phyloP scores from a whole-genome alignment of 306 rosid species.

The Cucumis cinereus region DNA sequence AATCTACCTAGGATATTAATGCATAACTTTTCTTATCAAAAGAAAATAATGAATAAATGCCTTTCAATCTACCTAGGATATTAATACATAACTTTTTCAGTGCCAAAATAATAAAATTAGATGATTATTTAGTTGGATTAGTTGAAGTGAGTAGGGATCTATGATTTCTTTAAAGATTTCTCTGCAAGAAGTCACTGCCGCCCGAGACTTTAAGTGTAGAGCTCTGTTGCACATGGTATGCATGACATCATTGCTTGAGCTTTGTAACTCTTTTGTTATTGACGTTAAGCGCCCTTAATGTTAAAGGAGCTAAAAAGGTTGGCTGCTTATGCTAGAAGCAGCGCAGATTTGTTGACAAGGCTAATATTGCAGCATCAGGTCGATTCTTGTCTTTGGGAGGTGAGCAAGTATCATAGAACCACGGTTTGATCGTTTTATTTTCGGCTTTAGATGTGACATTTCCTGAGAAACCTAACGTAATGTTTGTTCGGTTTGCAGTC shows the following conservation, averaged over 20 bases:
- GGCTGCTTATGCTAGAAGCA: slow-evolving; percentile 83
- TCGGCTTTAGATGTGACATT: neutral
- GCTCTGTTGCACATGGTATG: neutral
- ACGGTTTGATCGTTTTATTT: neutral
- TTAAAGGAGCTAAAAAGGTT: slow-evolving; percentile 71
- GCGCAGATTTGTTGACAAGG: slow-evolving; percentile 59
- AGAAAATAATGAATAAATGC: neutral
- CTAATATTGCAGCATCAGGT: slow-evolving; percentile 45
- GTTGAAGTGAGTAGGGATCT: neutral
- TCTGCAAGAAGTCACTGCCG: neutral
- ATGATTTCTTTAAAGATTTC: neutral
- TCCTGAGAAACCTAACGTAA: neutral
- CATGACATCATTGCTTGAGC: neutral
- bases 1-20: neutral
- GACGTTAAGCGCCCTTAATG: slow-evolving; percentile 7
- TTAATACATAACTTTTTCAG: neutral
- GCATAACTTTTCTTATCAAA: neutral
- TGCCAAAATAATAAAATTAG: neutral
- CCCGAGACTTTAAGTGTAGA: neutral
- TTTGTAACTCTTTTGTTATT: slow-evolving; percentile 8
- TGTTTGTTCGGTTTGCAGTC: slow-evolving; percentile 37
- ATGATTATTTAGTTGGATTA: neutral
- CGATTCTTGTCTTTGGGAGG: slow-evolving; percentile 80
- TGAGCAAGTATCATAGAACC: slow-evolving; percentile 23
- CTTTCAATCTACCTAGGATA: neutral